Base-by-base conservation (phyloP, 495 filamentous ascomycete genomes). In the Cairneyella variabilis region DNA sequence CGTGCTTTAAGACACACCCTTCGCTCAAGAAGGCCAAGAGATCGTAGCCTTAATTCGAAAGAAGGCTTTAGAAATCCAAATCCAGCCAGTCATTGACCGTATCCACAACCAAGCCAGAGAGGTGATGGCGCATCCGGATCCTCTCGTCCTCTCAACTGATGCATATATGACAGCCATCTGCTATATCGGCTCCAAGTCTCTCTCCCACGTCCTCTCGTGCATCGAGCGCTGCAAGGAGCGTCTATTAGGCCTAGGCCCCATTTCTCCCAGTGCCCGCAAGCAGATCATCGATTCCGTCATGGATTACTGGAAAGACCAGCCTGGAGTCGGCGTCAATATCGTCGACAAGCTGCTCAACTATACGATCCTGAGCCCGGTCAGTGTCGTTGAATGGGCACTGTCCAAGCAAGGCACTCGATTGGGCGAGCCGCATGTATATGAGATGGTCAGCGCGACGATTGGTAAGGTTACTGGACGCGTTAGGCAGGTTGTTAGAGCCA, bases 271-370 rank as follows among this genome's bases (percentile, higher is more conserved):
- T 18, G 90, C 90, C 2, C 82, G 89, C 17, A 78, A 80, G 48
- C 95, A 99, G 66, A 95, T 99, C 56, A 88, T 97, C 54, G 79
- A 82, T 10, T 88, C 86, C 8, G 92, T 97, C 25, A 85, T 97
- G 74, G 80, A 84, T 12, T 97, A 96, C 72, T 99, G 93, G 93
- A 77, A 78, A 34, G 85, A 91, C 48, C 93, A 97, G 58, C 90
- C 93, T 0, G 93, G 93, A 27, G 84, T 96, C 37, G 95, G 91
- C 26, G 85, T 97, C 62, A 88, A 86, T 61, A 91, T 99, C 60
- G 78, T 97, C 50, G 93, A 99, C 74, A 97, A 96, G 71, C 77
- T 99, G 3, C 84, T 99, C 23, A 99, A 99, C 66, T 99, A 97
- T 73, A 90, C 87, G 30, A 95, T 99, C 55, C 77, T 99, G 7